Conservation (phyloP, 2,329 filamentous ascomycete species). For the Arthrocladium fulminans region DNA sequence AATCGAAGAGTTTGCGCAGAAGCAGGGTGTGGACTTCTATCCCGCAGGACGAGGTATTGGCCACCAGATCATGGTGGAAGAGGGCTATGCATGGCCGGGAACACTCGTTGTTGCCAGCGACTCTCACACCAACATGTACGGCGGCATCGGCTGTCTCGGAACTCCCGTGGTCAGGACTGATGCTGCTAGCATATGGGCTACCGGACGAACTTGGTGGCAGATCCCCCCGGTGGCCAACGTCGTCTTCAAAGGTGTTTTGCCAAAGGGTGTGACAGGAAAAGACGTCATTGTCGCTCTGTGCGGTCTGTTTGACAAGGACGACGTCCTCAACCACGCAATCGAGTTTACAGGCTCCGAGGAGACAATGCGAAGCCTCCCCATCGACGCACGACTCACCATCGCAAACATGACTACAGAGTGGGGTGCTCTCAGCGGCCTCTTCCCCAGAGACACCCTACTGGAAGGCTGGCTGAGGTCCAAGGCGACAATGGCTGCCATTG, state of each 20-base stretch:
- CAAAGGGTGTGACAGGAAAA: constrained; percentile 77
- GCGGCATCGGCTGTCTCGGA: constrained; percentile 63
- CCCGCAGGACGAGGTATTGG: constrained; percentile 73
- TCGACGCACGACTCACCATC: constrained; percentile 62
- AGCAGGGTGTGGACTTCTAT: constrained; percentile 70
- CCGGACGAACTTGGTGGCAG: constrained; percentile 77
- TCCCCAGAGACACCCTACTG: constrained; percentile 69
- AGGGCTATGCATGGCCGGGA: constrained; percentile 75
- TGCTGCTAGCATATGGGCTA: constrained; percentile 77
- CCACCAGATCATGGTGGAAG: constrained; percentile 87
- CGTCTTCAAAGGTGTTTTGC: constrained; percentile 65
- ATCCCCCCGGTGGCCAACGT: constrained; percentile 76
- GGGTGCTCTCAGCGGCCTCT: constrained; percentile 55
- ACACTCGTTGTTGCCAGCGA: constrained; percentile 68
- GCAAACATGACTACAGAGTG: constrained; percentile 34
- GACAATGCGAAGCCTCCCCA: constrained; percentile 61
- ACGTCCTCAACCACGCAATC: constrained; percentile 83
- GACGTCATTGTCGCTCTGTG: constrained; percentile 88
- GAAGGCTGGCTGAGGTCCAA: constrained; percentile 66
- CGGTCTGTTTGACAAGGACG: constrained; percentile 73
- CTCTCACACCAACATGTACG: constrained; percentile 72
- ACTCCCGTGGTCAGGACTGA: constrained; percentile 81
- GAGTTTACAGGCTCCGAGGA: constrained; percentile 77
- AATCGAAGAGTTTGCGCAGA: constrained; percentile 72
- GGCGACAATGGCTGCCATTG: constrained; percentile 61